Base-by-base conservation (phyloP, 805 yeast species). In the Barnettozyma sp. region DNA sequence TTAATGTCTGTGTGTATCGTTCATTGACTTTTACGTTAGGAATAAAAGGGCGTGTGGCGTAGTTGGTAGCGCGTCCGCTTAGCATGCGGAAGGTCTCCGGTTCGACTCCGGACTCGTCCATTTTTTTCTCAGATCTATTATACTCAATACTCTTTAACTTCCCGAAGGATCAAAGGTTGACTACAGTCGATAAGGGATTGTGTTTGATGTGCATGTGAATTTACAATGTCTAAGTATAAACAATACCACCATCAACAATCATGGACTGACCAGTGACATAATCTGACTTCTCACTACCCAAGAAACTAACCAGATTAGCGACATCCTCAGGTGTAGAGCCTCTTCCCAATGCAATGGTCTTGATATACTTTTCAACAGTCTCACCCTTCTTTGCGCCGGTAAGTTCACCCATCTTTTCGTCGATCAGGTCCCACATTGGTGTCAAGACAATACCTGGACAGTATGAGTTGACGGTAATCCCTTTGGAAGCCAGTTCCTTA, bases 1-100 rank as follows among this genome's bases (percentile, higher is more conserved):
- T n/a, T n/a, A n/a, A n/a, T n/a, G n/a, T n/a, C n/a, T n/a, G n/a
- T n/a, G n/a, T n/a, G n/a, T n/a, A n/a, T n/a, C n/a, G n/a, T n/a
- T n/a, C n/a, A n/a, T n/a, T n/a, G n/a, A n/a, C n/a, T n/a, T n/a
- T n/a, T n/a, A n/a, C n/a, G n/a, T n/a, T n/a, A n/a, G n/a, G n/a
- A n/a, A n/a, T n/a, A n/a, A n/a, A n/a, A 13, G 80, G 80, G 82
- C 80, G 76, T 75, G 79, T 75, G 82, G 81, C 81, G 81, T 71
- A 75, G 81, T 76, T 73, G 81, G 82, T 75, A 75, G 81, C 81
- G 81, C 81, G 81, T 71, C 72, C 76, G 73, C 80, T 73, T 75
- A 73, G 79, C 79, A 74, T 73, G 81, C 73, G 77, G 72, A 73
- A 75, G 80, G 82, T 75, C 81, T 73, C 73, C 74, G 79, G 79